Evolutionary conservation across 208 protist species (phyloP), one percentile per base, ranked within the genome.

Genomic region (Strigomonas culicis): DNA sequence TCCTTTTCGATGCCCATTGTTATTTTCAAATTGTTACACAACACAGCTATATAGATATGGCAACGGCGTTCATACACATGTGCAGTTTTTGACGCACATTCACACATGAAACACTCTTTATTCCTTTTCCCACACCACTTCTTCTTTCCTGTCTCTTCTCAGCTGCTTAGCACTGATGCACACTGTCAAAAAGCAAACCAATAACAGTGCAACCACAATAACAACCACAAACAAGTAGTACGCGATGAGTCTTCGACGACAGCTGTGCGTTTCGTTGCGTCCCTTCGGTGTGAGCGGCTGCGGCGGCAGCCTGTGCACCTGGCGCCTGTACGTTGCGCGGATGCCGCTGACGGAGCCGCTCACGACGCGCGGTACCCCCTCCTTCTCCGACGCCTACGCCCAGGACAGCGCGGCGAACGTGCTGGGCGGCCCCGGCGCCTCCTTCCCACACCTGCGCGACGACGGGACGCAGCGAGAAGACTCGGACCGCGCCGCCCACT

Each of bases 401-500:
- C 17, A n/a, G 8, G 52, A 58, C 52, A 36, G 15, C 52, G 21
- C 25, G 4, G 13, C 25, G 47, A 52, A 58, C 27, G 52, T 58
- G 4, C 7, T 39, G 4, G 34, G 7, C 10, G 34, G 34, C 34
- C 34, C 34, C 4, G 10, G 34, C 10, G 34, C 34, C 34, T 39
- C 34, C 34, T 39, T 39, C 34, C 34, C 34, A 4, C 7, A 39
- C 7, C 34, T 39, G 7, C 34, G 10, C 13, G 52, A 39, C 27
- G 30, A 58, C 2, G 17, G 13, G 13, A 58, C 15, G 4, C 17
- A 28, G 7, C 2, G 17, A 22, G 25, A 30, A 15, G 24, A 31
- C 13, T 6, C 21, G 6, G 30, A 58, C 3, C 7, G 25, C 13
- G 47, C 24, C 6, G 72, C 79, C 63, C 50, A 53, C 43, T 94